Evolutionary conservation across 2,329 filamentous ascomycete genomes (phyloP).

Genomic region (Hypoxylon sp.): DNA sequence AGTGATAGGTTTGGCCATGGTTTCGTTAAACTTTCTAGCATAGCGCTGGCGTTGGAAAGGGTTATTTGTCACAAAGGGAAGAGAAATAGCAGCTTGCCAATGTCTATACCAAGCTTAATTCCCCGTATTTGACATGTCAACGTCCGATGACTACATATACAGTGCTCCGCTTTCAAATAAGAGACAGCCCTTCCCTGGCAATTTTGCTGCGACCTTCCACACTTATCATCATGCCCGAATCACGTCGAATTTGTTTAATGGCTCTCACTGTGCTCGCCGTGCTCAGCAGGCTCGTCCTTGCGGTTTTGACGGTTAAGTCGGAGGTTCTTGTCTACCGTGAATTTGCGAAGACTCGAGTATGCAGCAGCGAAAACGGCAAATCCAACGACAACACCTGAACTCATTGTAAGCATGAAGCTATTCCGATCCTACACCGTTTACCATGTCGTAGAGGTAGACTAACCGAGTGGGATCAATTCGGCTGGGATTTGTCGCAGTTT

Average conservation of each 20-base stretch:
- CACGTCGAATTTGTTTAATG: conserved; percentile 47
- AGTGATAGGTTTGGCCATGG: conserved; percentile 36
- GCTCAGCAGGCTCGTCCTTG: conserved; percentile 51
- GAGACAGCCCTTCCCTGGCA: conserved; percentile 30
- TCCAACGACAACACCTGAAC: conserved; percentile 82
- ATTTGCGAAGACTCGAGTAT: conserved; percentile 86
- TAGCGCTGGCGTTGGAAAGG: conserved; percentile 51
- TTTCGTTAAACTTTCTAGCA: conserved; percentile 47
- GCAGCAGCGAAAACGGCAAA: conserved; percentile 83
- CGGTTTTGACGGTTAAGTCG: conserved; percentile 81
- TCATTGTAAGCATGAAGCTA: conserved; percentile 38
- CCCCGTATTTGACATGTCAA: conserved; percentile 44
- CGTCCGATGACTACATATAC: conserved; percentile 46
- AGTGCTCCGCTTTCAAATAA: conserved; percentile 41
- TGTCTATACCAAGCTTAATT: conserved; percentile 45
- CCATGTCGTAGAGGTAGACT: conserved; percentile 56
- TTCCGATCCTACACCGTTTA: background rate
- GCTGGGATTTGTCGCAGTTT: conserved; percentile 89
- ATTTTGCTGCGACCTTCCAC: conserved; percentile 29
- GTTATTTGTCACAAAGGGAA: conserved; percentile 36
- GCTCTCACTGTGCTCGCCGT: conserved; percentile 52
- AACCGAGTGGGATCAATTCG: conserved; percentile 95
- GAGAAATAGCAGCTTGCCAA: conserved; percentile 40
- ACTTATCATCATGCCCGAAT: conserved; percentile 22
- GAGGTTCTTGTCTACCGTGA: conserved; percentile 90